Evolutionary conservation across 345 rosid species (phyloP).

Genomic region (Rhizophora mangle): DNA sequence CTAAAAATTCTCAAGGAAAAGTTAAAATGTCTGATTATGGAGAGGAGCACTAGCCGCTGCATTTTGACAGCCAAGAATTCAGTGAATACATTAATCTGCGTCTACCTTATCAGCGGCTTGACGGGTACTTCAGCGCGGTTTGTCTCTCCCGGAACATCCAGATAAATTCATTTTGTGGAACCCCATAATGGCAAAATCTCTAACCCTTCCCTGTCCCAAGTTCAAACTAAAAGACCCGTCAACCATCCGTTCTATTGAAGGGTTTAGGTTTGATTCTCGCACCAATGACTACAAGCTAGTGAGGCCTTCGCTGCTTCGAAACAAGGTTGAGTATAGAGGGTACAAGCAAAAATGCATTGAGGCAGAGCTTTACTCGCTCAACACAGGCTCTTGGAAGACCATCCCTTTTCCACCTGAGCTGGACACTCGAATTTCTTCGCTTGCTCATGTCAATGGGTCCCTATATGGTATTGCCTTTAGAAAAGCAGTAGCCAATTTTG

Average conservation of each 20-base stretch:
- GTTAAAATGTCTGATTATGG: neutral
- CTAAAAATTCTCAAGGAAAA: neutral
- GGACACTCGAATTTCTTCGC: neutral
- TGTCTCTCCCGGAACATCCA: neutral
- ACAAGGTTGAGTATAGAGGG: neutral
- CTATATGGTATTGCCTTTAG: neutral
- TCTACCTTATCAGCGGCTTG: neutral
- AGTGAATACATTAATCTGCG: neutral
- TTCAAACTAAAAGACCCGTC: neutral
- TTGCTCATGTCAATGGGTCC: neutral
- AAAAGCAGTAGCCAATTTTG: neutral
- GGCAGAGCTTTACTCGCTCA: constrained; percentile 5
- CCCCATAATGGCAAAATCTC: neutral
- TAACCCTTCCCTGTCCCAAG: neutral
- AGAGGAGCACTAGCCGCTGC: neutral
- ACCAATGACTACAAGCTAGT: constrained; percentile 3
- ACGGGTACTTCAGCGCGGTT: neutral
- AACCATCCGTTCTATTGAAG: neutral
- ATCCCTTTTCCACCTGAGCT: neutral
- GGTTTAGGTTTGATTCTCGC: constrained; percentile 6
- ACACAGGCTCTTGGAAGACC: neutral
- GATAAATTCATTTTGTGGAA: neutral
- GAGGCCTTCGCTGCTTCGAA: neutral
- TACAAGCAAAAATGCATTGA: neutral
- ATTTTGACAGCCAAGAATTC: neutral